Conservation (phyloP, 2,329 filamentous ascomycete genomes). For the Dactylellina drechsleri region DNA sequence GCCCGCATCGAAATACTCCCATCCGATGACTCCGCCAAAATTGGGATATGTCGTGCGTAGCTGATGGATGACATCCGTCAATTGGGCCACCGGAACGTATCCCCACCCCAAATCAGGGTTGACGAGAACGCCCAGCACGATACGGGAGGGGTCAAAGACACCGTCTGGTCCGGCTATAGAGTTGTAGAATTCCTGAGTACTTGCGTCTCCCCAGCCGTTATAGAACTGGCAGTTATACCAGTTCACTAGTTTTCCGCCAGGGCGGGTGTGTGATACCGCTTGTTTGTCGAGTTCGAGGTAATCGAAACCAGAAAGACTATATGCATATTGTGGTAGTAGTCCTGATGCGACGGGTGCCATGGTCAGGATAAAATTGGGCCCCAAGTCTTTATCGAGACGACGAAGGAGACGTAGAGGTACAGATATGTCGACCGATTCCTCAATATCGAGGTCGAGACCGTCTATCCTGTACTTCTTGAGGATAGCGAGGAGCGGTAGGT, state of each 20-base stretch:
- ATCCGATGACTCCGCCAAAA: slow-evolving; percentile 45
- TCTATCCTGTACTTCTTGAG: slow-evolving; percentile 62
- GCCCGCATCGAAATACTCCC: slow-evolving; percentile 51
- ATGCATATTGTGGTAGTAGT: slow-evolving; percentile 59
- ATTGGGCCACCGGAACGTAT: slow-evolving; percentile 19
- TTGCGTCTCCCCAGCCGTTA: slow-evolving; percentile 67
- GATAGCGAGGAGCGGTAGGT: slow-evolving; percentile 63
- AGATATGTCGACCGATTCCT: slow-evolving; percentile 64
- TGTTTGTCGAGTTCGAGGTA: slow-evolving; percentile 64
- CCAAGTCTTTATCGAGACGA: slow-evolving; percentile 62
- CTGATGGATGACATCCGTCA: slow-evolving; percentile 21
- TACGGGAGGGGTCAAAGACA: slow-evolving; percentile 61
- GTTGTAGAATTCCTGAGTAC: slow-evolving; percentile 63
- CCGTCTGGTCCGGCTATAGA: slow-evolving; percentile 61
- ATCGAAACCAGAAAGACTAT: slow-evolving; percentile 65
- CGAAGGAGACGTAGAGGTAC: slow-evolving; percentile 58
- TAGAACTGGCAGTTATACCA: slow-evolving; percentile 69
- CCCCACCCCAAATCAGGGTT: slow-evolving; percentile 53
- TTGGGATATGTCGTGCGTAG: slow-evolving; percentile 40
- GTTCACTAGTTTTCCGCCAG: slow-evolving; percentile 61
- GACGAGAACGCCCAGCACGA: slow-evolving; percentile 43
- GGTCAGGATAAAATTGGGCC: slow-evolving; percentile 65
- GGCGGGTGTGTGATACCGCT: slow-evolving; percentile 37
- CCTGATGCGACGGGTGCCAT: slow-evolving; percentile 67
- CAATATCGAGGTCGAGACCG: slow-evolving; percentile 65